Percentiles rank a stretch among this genome's conserved stretches.
phyloP scores from a whole-genome alignment of 306 rosid species.

The Corylus avellana region DNA sequence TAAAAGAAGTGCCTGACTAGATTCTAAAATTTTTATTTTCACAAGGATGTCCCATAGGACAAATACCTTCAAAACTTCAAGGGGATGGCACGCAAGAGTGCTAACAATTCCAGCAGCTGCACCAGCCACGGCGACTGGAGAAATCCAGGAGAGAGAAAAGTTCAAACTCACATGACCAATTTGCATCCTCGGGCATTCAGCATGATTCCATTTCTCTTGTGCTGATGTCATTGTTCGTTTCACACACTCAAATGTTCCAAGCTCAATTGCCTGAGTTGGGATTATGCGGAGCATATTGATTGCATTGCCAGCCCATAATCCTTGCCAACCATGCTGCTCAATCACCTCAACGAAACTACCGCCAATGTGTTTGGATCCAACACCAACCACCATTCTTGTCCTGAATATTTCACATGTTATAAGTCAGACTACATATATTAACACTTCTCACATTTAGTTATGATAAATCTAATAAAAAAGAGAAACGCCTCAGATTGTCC shows the following conservation, averaged over 20 bases:
- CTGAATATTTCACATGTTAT: conserved; percentile 43
- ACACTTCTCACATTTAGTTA: conserved; percentile 1
- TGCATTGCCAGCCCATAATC: conserved; percentile 94
- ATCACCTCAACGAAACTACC: conserved; percentile 87
- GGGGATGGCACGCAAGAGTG: conserved; percentile 90
- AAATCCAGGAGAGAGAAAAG: conserved; percentile 76
- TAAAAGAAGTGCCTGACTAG: neutral
- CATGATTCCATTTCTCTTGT: conserved; percentile 67
- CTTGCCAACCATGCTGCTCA: conserved; percentile 97
- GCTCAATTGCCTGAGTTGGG: conserved; percentile 94
- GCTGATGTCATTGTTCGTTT: conserved; percentile 72
- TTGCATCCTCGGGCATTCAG: conserved; percentile 54
- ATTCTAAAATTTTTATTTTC: conserved; percentile 3
- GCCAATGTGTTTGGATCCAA: conserved; percentile 71
- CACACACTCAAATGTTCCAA: conserved; percentile 78
- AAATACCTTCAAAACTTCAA: conserved; percentile 92
- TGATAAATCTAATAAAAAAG: conserved; percentile 2
- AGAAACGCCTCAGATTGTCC: neutral
- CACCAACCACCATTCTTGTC: conserved; percentile 98
- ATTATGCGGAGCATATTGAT: conserved; percentile 92
- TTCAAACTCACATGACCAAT: conserved; percentile 64
- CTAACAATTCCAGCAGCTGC: conserved; percentile 92
- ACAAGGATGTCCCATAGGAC: neutral
- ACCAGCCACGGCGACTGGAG: conserved; percentile 92
- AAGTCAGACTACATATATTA: conserved; percentile 2